Conservation (phyloP, 2,329 filamentous ascomycete genomes). For the Drechslerella dactyloides region DNA sequence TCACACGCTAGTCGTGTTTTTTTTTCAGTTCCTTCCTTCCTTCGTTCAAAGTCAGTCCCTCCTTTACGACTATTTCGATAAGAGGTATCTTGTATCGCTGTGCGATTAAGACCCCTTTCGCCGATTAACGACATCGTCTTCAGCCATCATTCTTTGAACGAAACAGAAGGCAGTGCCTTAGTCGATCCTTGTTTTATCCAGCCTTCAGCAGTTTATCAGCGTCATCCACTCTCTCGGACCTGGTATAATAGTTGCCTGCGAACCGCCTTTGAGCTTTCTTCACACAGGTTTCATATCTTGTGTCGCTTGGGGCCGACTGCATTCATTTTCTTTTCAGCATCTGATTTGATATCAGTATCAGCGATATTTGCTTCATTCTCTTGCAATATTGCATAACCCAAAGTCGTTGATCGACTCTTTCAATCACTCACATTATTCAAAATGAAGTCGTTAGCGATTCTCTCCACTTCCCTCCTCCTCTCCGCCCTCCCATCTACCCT, state of each 20-base stretch:
- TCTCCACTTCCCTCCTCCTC: constrained; percentile 41
- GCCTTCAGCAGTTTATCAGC: constrained; percentile 18
- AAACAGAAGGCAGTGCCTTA: constrained; percentile 40
- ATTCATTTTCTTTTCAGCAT: constrained; percentile 1
- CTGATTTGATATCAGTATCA: constrained; percentile 7
- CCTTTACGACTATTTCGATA: constrained; percentile 20
- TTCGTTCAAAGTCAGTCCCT: background rate
- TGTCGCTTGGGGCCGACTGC: constrained; percentile 2
- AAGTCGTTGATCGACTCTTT: constrained; percentile 47
- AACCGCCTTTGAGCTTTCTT: constrained; percentile 7
- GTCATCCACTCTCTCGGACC: constrained; percentile 16
- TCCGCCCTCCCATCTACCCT: constrained; percentile 27
- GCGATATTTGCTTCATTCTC: constrained; percentile 9
- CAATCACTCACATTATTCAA: constrained; percentile 27
- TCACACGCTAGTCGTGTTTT: constrained; percentile 48
- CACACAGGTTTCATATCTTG: constrained; percentile 7
- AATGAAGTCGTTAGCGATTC: constrained; percentile 46
- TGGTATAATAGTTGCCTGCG: constrained; percentile 22
- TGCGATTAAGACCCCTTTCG: constrained; percentile 36
- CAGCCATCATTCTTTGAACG: constrained; percentile 41
- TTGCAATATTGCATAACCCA: constrained; percentile 3
- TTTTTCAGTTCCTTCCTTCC: constrained; percentile 38
- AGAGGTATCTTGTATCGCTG: constrained; percentile 38
- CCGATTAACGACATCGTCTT: constrained; percentile 21
- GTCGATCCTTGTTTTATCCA: constrained; percentile 12